Percentiles rank a stretch among this genome's conserved stretches.
phyloP scores from a whole-genome alignment of 495 filamentous ascomycete genomes.

The Rostrohypoxylon terebratum region DNA sequence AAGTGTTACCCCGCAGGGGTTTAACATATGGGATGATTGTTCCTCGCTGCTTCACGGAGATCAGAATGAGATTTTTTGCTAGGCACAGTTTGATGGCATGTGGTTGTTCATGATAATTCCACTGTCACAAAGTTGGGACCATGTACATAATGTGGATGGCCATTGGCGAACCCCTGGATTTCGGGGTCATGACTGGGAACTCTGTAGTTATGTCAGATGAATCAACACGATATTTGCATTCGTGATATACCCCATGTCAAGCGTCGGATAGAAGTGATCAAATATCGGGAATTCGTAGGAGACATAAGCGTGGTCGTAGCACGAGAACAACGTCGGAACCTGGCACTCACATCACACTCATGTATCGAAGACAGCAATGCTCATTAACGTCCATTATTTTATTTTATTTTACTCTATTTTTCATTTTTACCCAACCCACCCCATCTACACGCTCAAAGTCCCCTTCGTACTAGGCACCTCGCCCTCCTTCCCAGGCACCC shows the following conservation, averaged over 20 bases:
- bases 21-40: constrained; percentile 34
- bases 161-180: background rate
- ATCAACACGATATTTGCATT: background rate
- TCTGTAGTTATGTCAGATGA: background rate
- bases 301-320: background rate
- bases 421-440: background rate
- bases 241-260: background rate
- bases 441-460: constrained; percentile 66
- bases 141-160: constrained; percentile 4
- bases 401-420: background rate
- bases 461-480: constrained; percentile 97
- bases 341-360: background rate
- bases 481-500: constrained; percentile 80
- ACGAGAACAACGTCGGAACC: background rate
- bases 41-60: constrained; percentile 26
- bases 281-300: background rate
- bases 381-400: background rate
- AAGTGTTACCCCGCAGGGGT: constrained; percentile 41
- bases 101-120: constrained; percentile 22
- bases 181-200: background rate
- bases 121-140: background rate
- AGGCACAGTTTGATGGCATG: constrained; percentile 4
- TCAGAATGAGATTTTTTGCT: constrained; percentile 28
- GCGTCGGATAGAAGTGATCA: background rate
- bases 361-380: background rate